phyloP scores from a whole-genome alignment of 2,329 filamentous ascomycete species.

The Lomentospora prolificans region DNA sequence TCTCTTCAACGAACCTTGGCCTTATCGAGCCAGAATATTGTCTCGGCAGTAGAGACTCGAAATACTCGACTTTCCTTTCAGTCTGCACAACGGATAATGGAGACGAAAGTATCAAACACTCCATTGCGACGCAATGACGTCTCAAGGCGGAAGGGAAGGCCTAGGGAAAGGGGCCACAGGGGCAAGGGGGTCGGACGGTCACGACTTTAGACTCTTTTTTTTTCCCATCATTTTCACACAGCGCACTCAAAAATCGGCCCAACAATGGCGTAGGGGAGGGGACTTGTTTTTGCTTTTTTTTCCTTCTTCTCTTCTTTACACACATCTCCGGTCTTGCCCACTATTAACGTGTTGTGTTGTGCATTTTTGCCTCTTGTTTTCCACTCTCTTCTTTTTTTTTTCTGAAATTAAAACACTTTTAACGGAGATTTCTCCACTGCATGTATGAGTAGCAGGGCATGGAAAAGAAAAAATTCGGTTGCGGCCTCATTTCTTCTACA shows the following conservation, averaged over 20 bases:
- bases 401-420: slow-evolving; percentile 4
- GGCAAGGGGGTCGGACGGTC: neutral
- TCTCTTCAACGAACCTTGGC: neutral
- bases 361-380: slow-evolving; percentile 3
- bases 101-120: neutral
- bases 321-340: neutral
- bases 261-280: slow-evolving; percentile 1
- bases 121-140: neutral
- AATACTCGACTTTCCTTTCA: neutral
- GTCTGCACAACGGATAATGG: neutral
- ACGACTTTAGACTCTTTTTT: slow-evolving; percentile 4
- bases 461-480: slow-evolving; percentile 6
- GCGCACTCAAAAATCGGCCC: neutral
- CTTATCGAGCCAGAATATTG: neutral
- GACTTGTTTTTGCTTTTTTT: neutral
- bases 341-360: too few species aligned
- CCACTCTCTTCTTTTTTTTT: slow-evolving; percentile 1
- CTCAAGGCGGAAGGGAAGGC: neutral
- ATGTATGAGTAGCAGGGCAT: slow-evolving; percentile 10
- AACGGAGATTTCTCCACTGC: slow-evolving; percentile 5
- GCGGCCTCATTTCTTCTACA: slow-evolving; percentile 6
- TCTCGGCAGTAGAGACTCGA: neutral
- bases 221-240: neutral
- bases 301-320: neutral
- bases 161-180: neutral